A percentile compares a stretch with the other conserved stretches of the same genome.
Conservation (phyloP, 2,329 filamentous ascomycete genomes). For the Dothideomycetes sp. region DNA sequence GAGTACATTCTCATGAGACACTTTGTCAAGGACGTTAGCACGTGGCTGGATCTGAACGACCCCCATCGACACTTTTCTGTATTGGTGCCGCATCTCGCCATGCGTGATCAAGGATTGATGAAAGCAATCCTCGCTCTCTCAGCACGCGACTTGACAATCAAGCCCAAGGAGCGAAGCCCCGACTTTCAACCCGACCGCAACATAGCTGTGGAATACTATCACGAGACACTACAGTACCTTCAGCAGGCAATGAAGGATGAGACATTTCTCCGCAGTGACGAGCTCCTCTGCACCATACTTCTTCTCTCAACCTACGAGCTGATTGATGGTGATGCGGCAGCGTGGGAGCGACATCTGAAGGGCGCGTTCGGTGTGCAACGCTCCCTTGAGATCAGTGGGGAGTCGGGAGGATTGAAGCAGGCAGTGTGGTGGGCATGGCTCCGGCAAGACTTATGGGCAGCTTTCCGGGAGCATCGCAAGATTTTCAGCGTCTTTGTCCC, state of each 20-base stretch:
- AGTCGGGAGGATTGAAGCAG: conserved; percentile 41
- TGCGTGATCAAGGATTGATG: conserved; percentile 43
- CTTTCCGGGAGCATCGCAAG: conserved; percentile 44
- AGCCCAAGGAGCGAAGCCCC: conserved; percentile 13
- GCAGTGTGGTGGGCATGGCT: conserved; percentile 55
- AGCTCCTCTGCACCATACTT: conserved; percentile 46
- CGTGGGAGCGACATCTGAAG: conserved; percentile 49
- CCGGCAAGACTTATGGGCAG: conserved; percentile 51
- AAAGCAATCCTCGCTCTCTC: conserved; percentile 46
- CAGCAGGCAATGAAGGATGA: conserved; percentile 45
- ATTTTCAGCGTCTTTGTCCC: conserved; percentile 47
- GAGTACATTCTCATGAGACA: conserved; percentile 25
- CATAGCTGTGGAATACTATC: conserved; percentile 40
- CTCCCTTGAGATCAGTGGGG: conserved; percentile 47
- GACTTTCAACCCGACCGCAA: conserved; percentile 15
- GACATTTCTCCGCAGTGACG: conserved; percentile 42
- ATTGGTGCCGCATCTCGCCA: conserved; percentile 24
- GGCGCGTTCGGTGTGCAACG: conserved; percentile 53
- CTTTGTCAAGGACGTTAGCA: conserved; percentile 22
- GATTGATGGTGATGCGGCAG: conserved; percentile 43
- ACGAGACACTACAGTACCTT: conserved; percentile 48
- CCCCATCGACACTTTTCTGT: conserved; percentile 24
- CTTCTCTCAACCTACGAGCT: conserved; percentile 55
- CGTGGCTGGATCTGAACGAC: conserved; percentile 31
- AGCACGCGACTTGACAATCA: conserved; percentile 35